Evolutionary conservation across 345 rosid species (phyloP).

Genomic region (Bruguiera gymnorhiza): DNA sequence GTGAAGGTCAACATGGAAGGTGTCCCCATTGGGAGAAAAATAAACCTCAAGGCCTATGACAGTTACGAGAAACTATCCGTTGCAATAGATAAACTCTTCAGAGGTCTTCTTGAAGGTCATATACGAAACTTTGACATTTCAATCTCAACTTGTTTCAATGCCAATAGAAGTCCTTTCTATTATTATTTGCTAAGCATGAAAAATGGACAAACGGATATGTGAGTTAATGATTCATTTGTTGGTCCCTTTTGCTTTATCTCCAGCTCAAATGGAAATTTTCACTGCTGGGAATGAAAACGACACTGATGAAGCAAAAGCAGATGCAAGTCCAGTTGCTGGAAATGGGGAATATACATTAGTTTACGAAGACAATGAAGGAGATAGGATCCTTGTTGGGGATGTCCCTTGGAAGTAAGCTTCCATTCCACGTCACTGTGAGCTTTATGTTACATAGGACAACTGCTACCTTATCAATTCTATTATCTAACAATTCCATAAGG

Average conservation of each 20-base stretch:
- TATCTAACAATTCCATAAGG: too few species aligned
- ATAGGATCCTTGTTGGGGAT: slow-evolving; percentile 99
- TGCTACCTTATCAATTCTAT: too few species aligned
- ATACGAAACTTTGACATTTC: not conserved
- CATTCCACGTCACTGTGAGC: slow-evolving; percentile 29
- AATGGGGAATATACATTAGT: slow-evolving; percentile 93
- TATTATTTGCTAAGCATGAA: too few species aligned
- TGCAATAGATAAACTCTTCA: slow-evolving; percentile 91
- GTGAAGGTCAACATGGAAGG: slow-evolving; percentile 99
- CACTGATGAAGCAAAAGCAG: slow-evolving; percentile 57
- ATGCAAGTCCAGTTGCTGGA: slow-evolving; percentile 63
- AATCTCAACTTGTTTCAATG: not conserved
- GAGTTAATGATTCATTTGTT: too few species aligned
- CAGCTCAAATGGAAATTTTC: slow-evolving; percentile 61
- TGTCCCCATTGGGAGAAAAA: slow-evolving; percentile 96
- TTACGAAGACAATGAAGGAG: slow-evolving; percentile 97
- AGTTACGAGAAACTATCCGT: slow-evolving; percentile 80
- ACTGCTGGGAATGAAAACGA: slow-evolving; percentile 45
- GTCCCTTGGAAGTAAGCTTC: slow-evolving; percentile 99
- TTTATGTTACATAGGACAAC: too few species aligned
- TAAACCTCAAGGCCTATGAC: slow-evolving; percentile 72
- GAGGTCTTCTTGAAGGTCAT: slow-evolving; percentile 88
- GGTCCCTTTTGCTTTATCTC: too few species aligned
- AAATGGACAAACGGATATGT: too few species aligned
- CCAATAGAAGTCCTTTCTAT: too few species aligned